Conservation (phyloP, 495 filamentous ascomycete genomes). For the Chaetomium cochliodes region DNA sequence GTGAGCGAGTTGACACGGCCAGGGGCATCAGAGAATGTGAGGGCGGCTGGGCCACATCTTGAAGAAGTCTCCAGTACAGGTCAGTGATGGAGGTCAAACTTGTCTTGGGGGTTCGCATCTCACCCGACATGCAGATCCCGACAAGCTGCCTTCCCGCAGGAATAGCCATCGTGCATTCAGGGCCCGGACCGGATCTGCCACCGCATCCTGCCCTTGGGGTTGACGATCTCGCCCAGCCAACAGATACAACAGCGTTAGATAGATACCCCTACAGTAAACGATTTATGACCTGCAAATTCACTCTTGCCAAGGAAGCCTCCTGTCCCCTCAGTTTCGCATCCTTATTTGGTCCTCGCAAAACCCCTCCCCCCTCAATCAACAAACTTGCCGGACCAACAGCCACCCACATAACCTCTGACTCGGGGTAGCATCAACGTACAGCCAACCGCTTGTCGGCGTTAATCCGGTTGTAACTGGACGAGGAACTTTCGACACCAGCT, state of each 20-base stretch:
- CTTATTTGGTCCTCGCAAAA: too few relatives aligned
- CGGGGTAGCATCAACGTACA: too few relatives aligned
- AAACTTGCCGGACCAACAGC: too few relatives aligned
- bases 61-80: neutral
- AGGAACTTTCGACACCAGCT: too few relatives aligned
- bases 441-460: too few relatives aligned
- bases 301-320: too few relatives aligned
- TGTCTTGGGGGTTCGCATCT: neutral
- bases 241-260: constrained; percentile 37
- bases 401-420: too few relatives aligned
- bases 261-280: constrained; percentile 39
- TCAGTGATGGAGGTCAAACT: neutral
- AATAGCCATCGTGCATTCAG: neutral
- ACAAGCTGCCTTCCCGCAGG: neutral
- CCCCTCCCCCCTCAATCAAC: too few relatives aligned
- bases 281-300: constrained; percentile 28
- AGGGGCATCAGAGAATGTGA: neutral
- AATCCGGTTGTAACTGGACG: too few relatives aligned
- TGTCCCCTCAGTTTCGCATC: too few relatives aligned
- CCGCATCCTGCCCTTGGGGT: neutral
- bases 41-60: neutral
- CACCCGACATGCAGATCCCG: neutral
- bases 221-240: constrained; percentile 24
- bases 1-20: neutral
- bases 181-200: neutral